phyloP scores from a whole-genome alignment of 2,329 filamentous ascomycete species.

The Aspergillus aculeatinus region DNA sequence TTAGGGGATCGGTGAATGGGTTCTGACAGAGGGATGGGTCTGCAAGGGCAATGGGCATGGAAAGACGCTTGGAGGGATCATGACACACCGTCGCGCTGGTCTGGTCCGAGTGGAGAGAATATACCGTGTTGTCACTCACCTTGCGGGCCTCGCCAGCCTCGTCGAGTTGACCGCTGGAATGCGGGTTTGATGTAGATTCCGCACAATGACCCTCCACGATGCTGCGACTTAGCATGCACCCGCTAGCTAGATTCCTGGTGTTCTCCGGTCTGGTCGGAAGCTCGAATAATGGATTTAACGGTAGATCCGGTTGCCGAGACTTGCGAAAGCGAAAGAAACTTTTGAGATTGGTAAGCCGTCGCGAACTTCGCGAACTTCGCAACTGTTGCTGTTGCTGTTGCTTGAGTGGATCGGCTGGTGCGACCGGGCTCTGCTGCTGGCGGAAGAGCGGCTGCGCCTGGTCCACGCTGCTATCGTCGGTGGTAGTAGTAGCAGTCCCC shows the following conservation, averaged over 20 bases:
- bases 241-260: not conserved
- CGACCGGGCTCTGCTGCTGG: not conserved
- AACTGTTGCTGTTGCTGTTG: not conserved
- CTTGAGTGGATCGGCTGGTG: not conserved
- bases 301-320: slow-evolving; percentile 9
- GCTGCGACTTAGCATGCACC: not conserved
- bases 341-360: slow-evolving; percentile 18
- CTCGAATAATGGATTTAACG: not conserved
- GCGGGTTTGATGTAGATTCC: not conserved
- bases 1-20: slow-evolving; percentile 18
- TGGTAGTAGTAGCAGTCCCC: not conserved
- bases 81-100: slow-evolving; percentile 35
- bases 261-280: not conserved
- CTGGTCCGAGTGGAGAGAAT: slow-evolving; percentile 34
- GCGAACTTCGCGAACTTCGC: slow-evolving; percentile 11
- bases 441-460: not conserved
- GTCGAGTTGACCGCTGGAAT: not conserved
- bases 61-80: slow-evolving; percentile 31
- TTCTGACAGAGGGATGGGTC: slow-evolving; percentile 14
- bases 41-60: slow-evolving; percentile 22
- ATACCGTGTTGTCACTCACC: slow-evolving; percentile 32
- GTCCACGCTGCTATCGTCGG: not conserved
- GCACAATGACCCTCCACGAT: not conserved
- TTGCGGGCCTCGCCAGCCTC: slow-evolving; percentile 24
- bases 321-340: slow-evolving; percentile 20